Conservation (phyloP, 345 rosid genomes). For the Isatis tinctoria region DNA sequence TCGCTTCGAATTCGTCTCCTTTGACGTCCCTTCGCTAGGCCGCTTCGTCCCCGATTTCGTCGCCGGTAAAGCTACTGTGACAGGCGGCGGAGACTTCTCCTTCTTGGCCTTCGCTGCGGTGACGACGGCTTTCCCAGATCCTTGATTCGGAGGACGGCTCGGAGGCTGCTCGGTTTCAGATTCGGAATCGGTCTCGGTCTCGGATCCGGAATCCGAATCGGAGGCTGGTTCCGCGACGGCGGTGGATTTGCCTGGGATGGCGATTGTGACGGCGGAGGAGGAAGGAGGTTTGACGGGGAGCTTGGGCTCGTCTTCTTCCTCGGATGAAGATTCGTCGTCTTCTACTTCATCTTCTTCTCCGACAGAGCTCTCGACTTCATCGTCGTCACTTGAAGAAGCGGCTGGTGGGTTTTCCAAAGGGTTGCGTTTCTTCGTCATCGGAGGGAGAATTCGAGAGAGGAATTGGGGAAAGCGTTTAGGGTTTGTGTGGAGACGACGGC, state of each 20-base stretch:
- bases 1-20: conserved; percentile 1
- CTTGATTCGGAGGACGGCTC: conserved; percentile 22
- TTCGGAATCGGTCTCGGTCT: conserved; percentile 36
- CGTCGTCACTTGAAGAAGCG: conserved; percentile 35
- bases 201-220: conserved; percentile 25
- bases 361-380: conserved; percentile 18
- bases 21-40: background rate
- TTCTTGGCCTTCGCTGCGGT: conserved; percentile 1
- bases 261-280: background rate
- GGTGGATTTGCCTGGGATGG: conserved; percentile 1
- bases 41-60: conserved; percentile 24
- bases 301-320: background rate
- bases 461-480: background rate
- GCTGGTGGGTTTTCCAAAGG: conserved; percentile 34
- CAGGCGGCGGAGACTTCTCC: background rate
- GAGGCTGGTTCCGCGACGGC: background rate
- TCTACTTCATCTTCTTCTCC: conserved; percentile 22
- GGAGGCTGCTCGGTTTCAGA: conserved; percentile 16
- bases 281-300: background rate
- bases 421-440: conserved; percentile 19
- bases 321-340: conserved; percentile 19
- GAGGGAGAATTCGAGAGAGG: too few relatives aligned
- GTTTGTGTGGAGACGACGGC: conserved; percentile 5
- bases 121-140: conserved; percentile 28
- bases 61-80: conserved; percentile 12